Evolutionary conservation across 108 stramenopile genomes (phyloP).

Genomic region (Cylindrotheca fusiformis): DNA sequence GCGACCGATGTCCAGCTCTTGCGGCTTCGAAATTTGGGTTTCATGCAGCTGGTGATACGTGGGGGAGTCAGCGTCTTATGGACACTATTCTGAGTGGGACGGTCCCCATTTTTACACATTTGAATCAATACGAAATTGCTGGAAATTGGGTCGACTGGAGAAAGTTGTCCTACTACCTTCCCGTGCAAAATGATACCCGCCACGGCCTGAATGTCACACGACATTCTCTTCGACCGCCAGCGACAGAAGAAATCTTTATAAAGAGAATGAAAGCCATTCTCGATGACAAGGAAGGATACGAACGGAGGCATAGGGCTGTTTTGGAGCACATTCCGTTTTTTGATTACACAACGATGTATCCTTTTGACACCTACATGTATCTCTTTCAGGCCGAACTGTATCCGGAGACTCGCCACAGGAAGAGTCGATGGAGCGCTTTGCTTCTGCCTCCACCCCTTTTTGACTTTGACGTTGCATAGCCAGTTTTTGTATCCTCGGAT

Average conservation of each 20-base stretch:
- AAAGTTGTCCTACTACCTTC: no score
- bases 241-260: not conserved
- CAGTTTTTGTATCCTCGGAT: no score
- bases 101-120: slow-evolving; percentile 10
- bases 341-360: slow-evolving; percentile 17
- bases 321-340: slow-evolving; percentile 6
- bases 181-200: no score
- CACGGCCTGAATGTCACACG: no score
- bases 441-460: slow-evolving; percentile 15
- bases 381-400: no score
- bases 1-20: slow-evolving; percentile 5
- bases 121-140: no score
- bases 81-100: slow-evolving; percentile 18
- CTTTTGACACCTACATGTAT: slow-evolving; percentile 28
- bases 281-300: not conserved
- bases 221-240: no score
- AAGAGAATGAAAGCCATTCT: not conserved
- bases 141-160: slow-evolving; percentile 17
- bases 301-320: not conserved
- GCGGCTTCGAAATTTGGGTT: slow-evolving; percentile 10
- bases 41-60: slow-evolving; percentile 10
- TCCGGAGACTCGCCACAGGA: slow-evolving; percentile 5
- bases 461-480: no score
- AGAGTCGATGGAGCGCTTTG: slow-evolving; percentile 1
- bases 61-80: no score